phyloP scores from a whole-genome alignment of 352 stramenopile species.

The Phytophthora tubulina region DNA sequence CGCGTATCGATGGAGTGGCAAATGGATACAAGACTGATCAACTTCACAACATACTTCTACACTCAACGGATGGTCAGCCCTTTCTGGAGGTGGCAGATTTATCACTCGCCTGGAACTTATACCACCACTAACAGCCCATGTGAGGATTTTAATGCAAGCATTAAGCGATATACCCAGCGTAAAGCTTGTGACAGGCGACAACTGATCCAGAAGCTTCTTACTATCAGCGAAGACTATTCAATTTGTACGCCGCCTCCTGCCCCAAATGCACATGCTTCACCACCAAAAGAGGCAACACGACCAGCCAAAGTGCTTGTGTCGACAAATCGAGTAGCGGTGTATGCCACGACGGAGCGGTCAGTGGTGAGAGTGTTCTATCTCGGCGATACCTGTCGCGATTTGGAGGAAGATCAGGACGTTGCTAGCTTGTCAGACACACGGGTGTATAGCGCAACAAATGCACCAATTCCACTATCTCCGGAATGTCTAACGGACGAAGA shows the following conservation, averaged over 20 bases:
- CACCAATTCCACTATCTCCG: background rate
- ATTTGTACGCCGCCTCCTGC: background rate
- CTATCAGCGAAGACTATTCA: constrained; percentile 11
- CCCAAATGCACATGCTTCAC: too few species aligned
- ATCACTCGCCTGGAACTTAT: too few species aligned
- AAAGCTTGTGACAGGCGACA: constrained; percentile 5
- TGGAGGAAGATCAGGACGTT: background rate
- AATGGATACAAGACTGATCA: too few species aligned
- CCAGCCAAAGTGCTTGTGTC: background rate
- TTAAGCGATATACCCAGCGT: constrained; percentile 22
- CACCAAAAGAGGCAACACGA: constrained; percentile 8
- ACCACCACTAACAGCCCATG: constrained; percentile 14
- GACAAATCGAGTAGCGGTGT: background rate
- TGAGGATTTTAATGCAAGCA: constrained; percentile 33
- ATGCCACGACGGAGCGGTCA: background rate
- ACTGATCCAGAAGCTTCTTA: constrained; percentile 9
- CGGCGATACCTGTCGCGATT: background rate
- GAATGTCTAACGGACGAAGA: constrained; percentile 6
- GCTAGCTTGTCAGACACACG: background rate
- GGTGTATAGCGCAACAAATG: too few species aligned
- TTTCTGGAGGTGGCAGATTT: too few species aligned
- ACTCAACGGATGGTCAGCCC: too few species aligned
- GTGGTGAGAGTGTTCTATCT: constrained; percentile 7
- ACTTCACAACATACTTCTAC: too few species aligned
- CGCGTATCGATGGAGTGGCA: too few species aligned